phyloP scores from a whole-genome alignment of 139 green algal species.

The Asterochloris sp. region DNA sequence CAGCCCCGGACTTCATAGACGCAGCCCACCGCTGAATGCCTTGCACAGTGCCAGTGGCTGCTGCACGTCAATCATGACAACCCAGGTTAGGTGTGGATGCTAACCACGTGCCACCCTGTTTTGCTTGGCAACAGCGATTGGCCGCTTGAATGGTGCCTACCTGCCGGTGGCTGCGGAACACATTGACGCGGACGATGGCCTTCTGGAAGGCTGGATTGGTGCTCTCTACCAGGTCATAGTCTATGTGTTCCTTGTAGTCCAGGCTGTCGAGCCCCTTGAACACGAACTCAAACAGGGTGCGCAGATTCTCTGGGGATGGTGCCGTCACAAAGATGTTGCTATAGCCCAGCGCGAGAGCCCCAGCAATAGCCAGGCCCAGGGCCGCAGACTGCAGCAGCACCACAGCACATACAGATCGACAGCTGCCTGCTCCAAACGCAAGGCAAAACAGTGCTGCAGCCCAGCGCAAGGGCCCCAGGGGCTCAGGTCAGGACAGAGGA shows the following conservation, averaged over 20 bases:
- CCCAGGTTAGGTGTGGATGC: no score
- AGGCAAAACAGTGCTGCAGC: not conserved
- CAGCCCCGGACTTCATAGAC: no score
- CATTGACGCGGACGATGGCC: conserved; percentile 90
- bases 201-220: conserved; percentile 89
- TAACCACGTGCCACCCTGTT: no score
- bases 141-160: not conserved
- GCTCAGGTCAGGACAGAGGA: not conserved
- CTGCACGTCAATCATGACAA: no score
- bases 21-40: no score
- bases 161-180: conserved; percentile 88
- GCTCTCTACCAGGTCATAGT: conserved; percentile 96
- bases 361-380: conserved; percentile 79
- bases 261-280: conserved; percentile 89
- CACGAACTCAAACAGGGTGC: conserved; percentile 97
- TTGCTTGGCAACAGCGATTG: no score
- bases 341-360: conserved; percentile 90
- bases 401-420: no score
- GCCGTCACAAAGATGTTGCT: conserved; percentile 98
- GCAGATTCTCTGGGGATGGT: conserved; percentile 94
- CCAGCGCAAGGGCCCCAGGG: not conserved
- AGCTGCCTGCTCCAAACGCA: no score
- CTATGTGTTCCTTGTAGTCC: conserved; percentile 93
- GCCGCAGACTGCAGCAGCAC: conserved; percentile 67
- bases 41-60: no score